Evolutionary conservation across 345 rosid species (phyloP), one percentile per base, ranked within the genome.

Genomic region (Linum usitatissimum): DNA sequence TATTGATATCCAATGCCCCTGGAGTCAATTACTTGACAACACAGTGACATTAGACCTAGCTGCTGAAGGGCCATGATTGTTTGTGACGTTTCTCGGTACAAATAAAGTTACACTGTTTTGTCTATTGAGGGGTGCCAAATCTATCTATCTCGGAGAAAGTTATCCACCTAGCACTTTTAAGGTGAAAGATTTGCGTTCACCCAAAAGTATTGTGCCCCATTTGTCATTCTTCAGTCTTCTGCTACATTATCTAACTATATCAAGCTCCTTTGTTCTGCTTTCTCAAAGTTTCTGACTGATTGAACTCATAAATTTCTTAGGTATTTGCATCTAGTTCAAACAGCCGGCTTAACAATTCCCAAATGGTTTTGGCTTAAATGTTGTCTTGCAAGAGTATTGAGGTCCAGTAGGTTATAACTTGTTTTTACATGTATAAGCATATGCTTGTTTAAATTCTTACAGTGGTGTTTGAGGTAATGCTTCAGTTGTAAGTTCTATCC

Each of bases 401-500:
- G 17, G 14, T 45, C 51, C 51, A 6, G 51, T 45, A 45, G 51
- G 51, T 45, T 45, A 9, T 45, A 45, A 45, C 15, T 10, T 45
- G 51, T 45, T 45, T 45, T 45, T 45, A 10, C 51, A 10, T 10
- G 3, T 45, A 10, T 45, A 45, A 45, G 7, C 51, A 45, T 45
- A 45, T 45, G 51, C 51, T 45, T 45, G 51, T 45, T 45, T 45
- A 45, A 23, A 34, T 45, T 45, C 15, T 45, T 45, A 10, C 51
- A 15, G 13, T 53, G 45, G n/a, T 18, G 13, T 54, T 17, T 67
- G 23, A 64, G 31, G 55, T 57, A 55, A 3, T 55, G 60, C 59
- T 57, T 62, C 42, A 60, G 63, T 31, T 70, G 53, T 66, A 18
- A 64, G 60, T 63, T 36, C 64, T 60, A 53, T 60, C 64, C n/a